Base-by-base conservation (phyloP, 2,329 filamentous ascomycete species). In the Aspergillus ochraceus region DNA sequence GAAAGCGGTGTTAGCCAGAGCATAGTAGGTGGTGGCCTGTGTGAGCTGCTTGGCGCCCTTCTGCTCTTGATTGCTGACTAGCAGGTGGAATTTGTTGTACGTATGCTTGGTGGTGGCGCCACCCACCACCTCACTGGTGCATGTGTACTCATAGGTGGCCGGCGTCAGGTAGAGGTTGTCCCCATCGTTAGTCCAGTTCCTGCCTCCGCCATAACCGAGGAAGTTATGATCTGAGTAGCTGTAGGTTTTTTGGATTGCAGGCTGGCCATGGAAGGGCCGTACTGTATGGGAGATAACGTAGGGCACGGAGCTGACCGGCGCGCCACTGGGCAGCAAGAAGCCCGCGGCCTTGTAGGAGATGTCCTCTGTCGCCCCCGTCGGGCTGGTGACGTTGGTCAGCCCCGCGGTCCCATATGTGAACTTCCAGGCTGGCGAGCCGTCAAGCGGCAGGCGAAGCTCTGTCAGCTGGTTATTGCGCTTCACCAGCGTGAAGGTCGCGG, bases 1-100 rank as follows among this genome's bases (percentile, higher is more conserved):
- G 42, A 59, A 59, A 5, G 52, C 12, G 6, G 24, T 47, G 22
- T 36, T 51, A 6, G 11, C 17, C 3, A n/a, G 5, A 1, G 49
- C 49, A n/a, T 55, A 55, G 49, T 59, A 59, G 5, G 47, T 52
- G 10, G 32, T 52, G 22, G 20, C 19, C 47, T 59, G 30, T 6
- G 52, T 59, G 20, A 46, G 3, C 24, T 36, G 32, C 19, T 59
- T 59, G 2, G 26, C 32, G 52, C 36, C 46, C 30, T 52, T 22
- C 17, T 52, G 52, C 47, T 52, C 30, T n/a, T 29, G 36, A 20
- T 19, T 59, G 14, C 47, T 55, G 32, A 55, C 19, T 1, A 26
- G 4, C 22, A 59, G 57, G 32, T 59, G 57, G 47, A 55, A 59
- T 26, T 55, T 59, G 26, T 59, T 59, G 47, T 59, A 59, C 4